Percentiles rank a stretch among this genome's conserved stretches.
phyloP scores from a whole-genome alignment of 768 basidiomycete genomes.

The Boletus pseudo-olivaceus region DNA sequence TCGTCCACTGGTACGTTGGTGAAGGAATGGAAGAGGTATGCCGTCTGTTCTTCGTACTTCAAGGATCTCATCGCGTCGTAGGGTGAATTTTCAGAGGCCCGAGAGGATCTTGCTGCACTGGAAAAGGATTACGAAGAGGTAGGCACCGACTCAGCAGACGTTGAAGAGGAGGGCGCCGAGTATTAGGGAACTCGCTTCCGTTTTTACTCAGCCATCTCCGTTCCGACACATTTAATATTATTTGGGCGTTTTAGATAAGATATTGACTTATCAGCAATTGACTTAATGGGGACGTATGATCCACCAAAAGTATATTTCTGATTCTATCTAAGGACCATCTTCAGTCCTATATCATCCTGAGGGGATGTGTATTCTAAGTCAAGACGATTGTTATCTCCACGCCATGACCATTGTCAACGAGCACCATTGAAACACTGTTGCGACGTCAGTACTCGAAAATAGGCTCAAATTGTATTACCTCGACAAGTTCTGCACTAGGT shows the following conservation, averaged over 20 bases:
- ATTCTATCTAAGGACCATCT: background rate
- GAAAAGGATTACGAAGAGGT: slow-evolving; percentile 96
- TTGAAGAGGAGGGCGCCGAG: slow-evolving; percentile 57
- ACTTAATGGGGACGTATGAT: background rate
- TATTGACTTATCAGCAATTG: slow-evolving; percentile 12
- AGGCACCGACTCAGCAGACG: slow-evolving; percentile 71
- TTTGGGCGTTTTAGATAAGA: slow-evolving; percentile 3
- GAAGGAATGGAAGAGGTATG: slow-evolving; percentile 96
- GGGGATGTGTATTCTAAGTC: background rate
- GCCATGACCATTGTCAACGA: slow-evolving; percentile 30
- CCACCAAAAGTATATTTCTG: slow-evolving; percentile 5
- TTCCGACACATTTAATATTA: background rate
- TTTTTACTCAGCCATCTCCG: too few species aligned
- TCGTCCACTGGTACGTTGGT: slow-evolving; percentile 94
- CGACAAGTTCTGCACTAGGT: slow-evolving; percentile 69
- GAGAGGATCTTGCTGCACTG: slow-evolving; percentile 95
- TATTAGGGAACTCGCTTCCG: slow-evolving; percentile 35
- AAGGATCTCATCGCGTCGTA: slow-evolving; percentile 22
- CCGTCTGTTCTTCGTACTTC: slow-evolving; percentile 1
- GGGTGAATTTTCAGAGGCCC: slow-evolving; percentile 98
- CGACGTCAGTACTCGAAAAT: background rate
- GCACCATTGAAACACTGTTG: slow-evolving; percentile 28
- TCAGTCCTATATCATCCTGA: background rate
- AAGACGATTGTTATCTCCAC: slow-evolving; percentile 35
- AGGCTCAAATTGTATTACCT: slow-evolving; percentile 41